Conservation (phyloP, 2,329 filamentous ascomycete genomes). For the Pleurostoma richardsiae region DNA sequence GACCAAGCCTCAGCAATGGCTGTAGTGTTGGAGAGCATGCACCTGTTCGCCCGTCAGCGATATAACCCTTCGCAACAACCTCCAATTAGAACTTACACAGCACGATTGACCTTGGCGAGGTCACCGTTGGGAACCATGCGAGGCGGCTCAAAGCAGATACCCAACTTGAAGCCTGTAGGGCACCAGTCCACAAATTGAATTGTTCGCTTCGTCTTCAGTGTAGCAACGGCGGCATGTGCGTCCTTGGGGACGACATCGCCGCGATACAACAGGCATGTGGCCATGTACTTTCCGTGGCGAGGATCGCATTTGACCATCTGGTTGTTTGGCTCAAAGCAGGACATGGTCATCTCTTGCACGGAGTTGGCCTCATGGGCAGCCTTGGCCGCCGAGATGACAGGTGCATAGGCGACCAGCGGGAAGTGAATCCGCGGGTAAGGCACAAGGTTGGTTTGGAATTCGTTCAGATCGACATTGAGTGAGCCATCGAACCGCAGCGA, state of each 20-base stretch:
- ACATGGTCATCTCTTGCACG: conserved; percentile 96
- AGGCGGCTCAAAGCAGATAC: conserved; percentile 99
- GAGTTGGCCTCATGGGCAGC: conserved; percentile 97
- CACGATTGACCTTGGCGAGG: conserved; percentile 94
- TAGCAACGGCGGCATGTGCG: conserved; percentile 84
- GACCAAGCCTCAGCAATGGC: conserved; percentile 98
- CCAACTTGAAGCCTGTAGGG: conserved; percentile 99
- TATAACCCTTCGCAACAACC: neutral
- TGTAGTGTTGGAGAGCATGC: conserved; percentile 99
- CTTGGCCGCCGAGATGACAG: conserved; percentile 92
- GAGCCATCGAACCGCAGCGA: conserved; percentile 98
- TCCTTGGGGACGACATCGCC: conserved; percentile 98
- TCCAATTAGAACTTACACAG: conserved; percentile 65
- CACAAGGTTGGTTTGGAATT: conserved; percentile 99
- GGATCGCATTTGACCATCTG: conserved; percentile 99
- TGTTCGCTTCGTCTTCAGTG: conserved; percentile 98
- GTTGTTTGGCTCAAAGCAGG: conserved; percentile 99
- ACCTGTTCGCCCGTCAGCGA: conserved; percentile 40
- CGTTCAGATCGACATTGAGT: conserved; percentile 98
- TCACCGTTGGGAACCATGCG: conserved; percentile 95
- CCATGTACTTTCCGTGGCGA: conserved; percentile 99
- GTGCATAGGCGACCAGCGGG: conserved; percentile 93
- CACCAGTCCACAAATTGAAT: conserved; percentile 99
- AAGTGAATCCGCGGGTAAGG: conserved; percentile 99
- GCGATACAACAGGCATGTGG: conserved; percentile 95